A percentile compares a stretch with the other conserved stretches of the same genome.
Conservation (phyloP, 352 stramenopile genomes). For the Peronospora belbahrii region DNA sequence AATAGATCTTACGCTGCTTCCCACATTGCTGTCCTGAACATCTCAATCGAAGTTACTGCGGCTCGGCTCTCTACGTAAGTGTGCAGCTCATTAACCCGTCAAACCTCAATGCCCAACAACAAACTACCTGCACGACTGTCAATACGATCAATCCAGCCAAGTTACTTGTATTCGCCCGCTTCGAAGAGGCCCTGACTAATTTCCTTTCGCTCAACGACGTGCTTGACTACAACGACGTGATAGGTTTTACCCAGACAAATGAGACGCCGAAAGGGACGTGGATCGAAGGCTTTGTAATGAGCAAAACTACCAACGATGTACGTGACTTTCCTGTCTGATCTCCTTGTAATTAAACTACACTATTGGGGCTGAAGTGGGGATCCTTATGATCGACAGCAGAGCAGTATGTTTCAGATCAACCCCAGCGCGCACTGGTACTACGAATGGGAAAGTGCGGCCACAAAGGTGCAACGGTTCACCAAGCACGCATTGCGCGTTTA, state of each 20-base stretch:
- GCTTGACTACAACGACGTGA: conserved; percentile 23
- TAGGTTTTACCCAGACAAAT: conserved; percentile 42
- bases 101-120: conserved; percentile 18
- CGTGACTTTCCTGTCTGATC: neutral
- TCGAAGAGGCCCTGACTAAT: conserved; percentile 30
- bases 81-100: conserved; percentile 18
- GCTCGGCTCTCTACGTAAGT: conserved; percentile 37
- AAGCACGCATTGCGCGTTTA: conserved; percentile 56
- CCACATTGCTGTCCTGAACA: conserved; percentile 63
- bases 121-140: neutral
- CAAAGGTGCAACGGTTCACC: conserved; percentile 52
- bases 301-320: conserved; percentile 15
- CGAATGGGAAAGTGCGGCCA: conserved; percentile 59
- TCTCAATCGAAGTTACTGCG: conserved; percentile 64
- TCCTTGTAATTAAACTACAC: neutral
- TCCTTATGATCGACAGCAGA: conserved; percentile 1
- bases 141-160: conserved; percentile 10
- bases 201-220: conserved; percentile 24
- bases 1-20: conserved; percentile 62
- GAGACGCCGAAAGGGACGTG: conserved; percentile 56
- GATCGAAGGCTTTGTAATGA: conserved; percentile 36
- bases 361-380: neutral
- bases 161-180: conserved; percentile 30
- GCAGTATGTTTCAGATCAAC: conserved; percentile 50
- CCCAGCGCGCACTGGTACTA: conserved; percentile 56